Evolutionary conservation across 495 filamentous ascomycete species (phyloP).

Genomic region (Talaromyces liani): DNA sequence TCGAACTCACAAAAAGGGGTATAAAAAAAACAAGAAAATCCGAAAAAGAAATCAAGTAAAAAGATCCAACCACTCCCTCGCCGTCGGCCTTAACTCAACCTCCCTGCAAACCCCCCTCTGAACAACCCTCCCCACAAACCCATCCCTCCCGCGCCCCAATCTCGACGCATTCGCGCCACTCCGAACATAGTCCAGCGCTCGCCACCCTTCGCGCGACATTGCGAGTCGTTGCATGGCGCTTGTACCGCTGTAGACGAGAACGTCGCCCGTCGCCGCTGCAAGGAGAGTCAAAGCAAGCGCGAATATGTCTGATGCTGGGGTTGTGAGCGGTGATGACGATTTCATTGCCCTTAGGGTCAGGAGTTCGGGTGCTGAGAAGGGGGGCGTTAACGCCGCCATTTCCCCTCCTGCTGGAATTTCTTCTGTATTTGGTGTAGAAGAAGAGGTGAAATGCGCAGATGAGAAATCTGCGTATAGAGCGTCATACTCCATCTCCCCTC

Average conservation of each 20-base stretch:
- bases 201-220: conserved; percentile 43
- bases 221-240: conserved; percentile 33
- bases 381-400: conserved; percentile 45
- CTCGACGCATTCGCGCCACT: conserved; percentile 31
- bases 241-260: conserved; percentile 42
- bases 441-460: conserved; percentile 35
- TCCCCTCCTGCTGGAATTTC: conserved; percentile 16
- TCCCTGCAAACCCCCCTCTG: conserved; percentile 36
- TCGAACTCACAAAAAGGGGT: not conserved
- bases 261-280: conserved; percentile 44
- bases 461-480: conserved; percentile 55
- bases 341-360: conserved; percentile 30
- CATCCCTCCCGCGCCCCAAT: conserved; percentile 25
- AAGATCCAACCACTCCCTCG: conserved; percentile 28
- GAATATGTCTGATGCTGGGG: conserved; percentile 42
- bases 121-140: conserved; percentile 36
- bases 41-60: not conserved
- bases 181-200: conserved; percentile 37
- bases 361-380: conserved; percentile 52
- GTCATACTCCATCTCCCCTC: conserved; percentile 24
- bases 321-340: conserved; percentile 22
- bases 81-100: conserved; percentile 25
- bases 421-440: conserved; percentile 2
- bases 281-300: conserved; percentile 51
- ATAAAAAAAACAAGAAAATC: not conserved